Percentiles rank a stretch among this genome's conserved stretches.
Evolutionary conservation across 108 stramenopile species (phyloP).

Genomic region (Nannochloropsis gaditana): DNA sequence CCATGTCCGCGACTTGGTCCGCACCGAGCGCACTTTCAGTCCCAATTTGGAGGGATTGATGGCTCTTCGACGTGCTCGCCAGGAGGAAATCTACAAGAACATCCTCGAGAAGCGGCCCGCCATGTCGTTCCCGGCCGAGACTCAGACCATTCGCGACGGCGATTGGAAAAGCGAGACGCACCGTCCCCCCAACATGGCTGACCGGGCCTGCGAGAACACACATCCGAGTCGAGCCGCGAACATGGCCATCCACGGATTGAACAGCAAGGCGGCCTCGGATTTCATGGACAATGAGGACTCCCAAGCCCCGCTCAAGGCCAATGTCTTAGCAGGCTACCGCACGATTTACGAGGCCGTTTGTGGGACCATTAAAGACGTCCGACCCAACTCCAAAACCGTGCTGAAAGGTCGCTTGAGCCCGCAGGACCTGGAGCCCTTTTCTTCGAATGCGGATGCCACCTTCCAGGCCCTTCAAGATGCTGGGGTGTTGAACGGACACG

Average conservation of each 20-base stretch:
- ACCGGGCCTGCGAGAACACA: neutral
- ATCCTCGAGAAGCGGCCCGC: neutral
- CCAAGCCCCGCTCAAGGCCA: slow-evolving; percentile 14
- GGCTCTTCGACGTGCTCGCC: slow-evolving; percentile 6
- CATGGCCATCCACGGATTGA: slow-evolving; percentile 8
- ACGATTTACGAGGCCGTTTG: slow-evolving; percentile 8
- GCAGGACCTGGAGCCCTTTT: neutral
- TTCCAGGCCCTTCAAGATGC: neutral
- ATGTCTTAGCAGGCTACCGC: neutral
- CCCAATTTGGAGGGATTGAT: neutral
- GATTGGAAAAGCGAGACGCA: slow-evolving; percentile 7
- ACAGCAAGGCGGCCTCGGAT: neutral
- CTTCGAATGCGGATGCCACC: neutral
- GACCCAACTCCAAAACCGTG: slow-evolving; percentile 14
- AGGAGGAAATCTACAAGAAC: slow-evolving; percentile 8
- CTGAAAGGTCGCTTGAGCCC: neutral
- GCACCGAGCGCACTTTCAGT: neutral
- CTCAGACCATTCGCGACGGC: neutral
- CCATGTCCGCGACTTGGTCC: neutral
- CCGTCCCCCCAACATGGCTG: slow-evolving; percentile 11
- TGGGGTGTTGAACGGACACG: neutral
- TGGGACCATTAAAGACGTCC: neutral
- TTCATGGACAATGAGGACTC: slow-evolving; percentile 15
- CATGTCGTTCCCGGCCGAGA: neutral
- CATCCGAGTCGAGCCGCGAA: neutral